Evolutionary conservation across 768 basidiomycete species (phyloP).

Genomic region (Imleria badia): DNA sequence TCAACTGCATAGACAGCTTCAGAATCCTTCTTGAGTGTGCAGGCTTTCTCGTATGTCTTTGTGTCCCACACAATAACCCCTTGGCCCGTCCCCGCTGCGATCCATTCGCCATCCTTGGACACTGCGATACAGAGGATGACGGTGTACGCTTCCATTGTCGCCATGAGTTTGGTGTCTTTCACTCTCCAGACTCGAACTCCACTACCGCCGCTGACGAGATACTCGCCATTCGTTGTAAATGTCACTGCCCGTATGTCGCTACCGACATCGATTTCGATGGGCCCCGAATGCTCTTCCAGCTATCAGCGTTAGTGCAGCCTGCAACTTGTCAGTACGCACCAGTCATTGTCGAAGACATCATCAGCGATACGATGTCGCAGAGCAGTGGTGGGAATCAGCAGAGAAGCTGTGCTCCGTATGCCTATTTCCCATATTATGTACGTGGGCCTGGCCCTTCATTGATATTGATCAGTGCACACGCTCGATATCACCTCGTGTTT

Average conservation of each 20-base stretch:
- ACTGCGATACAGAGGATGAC: background rate
- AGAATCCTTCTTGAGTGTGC: background rate
- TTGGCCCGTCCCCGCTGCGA: background rate
- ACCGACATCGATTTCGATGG: background rate
- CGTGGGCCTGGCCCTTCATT: no score
- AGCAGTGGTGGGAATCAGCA: no score
- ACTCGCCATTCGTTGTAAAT: background rate
- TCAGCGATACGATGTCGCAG: no score
- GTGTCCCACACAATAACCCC: background rate
- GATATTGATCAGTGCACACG: no score
- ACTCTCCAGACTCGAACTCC: conserved; percentile 1
- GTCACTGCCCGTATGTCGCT: background rate
- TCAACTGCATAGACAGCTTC: background rate
- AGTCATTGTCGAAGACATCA: background rate
- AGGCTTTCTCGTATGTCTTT: background rate
- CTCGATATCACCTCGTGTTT: no score
- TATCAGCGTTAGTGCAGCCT: background rate
- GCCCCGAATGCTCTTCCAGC: background rate
- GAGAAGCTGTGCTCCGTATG: no score
- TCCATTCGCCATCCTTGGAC: background rate
- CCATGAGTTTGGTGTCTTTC: background rate
- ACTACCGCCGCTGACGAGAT: background rate
- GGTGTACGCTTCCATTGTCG: background rate
- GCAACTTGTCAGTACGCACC: background rate
- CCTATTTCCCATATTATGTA: no score